Base-by-base conservation (phyloP, 208 protist species). In the Porcisia hertigi region DNA sequence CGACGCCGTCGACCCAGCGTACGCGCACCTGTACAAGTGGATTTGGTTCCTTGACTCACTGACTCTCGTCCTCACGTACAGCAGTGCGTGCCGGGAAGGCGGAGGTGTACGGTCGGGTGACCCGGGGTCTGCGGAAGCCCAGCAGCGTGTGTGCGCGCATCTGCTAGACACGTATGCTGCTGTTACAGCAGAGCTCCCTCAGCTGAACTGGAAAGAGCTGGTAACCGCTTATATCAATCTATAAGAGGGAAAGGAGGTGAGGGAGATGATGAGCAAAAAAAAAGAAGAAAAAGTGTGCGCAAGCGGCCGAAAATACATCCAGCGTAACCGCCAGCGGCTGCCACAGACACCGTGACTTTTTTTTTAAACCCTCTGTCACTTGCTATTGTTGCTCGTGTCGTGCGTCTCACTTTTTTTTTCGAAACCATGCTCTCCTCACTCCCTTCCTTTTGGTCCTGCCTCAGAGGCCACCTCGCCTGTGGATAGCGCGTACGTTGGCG, bases 21-120 rank as follows among this genome's bases (percentile, higher is more conserved):
- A 52, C 20, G 30, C 36, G 18, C 53, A 59, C 43, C 6, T 65
- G 41, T 75, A 75, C 58, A 23, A 58, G n/a, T 75, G 71, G 71
- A 66, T 36, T n/a, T 75, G 71, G 71, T 75, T 75, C 20, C 57
- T 75, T 12, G 71, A 75, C 58, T 75, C 71, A 1, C 71, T 75
- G n/a, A 75, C 71, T 5, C 71, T 75, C 30, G 41, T 47, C n/a
- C 58, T 75, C 25, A 23, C 57, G 18, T 45, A 72, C 53, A 34
- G 53, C 36, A 47, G 65, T 25, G 65, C 9, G 9, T 30, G 30
- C 23, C 25, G 58, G 7, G 34, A 63, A 25, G 14, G 25, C 30
- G 63, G 23, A 30, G 47, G 41, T 5, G 39, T 20, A 43, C 14
- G 14, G 5, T 43, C 47, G 8, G 9, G 47, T n/a, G 47, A 20